phyloP scores from a whole-genome alignment of 202 grass and related monocot species.

The Miscanthus sacchariflorus region DNA sequence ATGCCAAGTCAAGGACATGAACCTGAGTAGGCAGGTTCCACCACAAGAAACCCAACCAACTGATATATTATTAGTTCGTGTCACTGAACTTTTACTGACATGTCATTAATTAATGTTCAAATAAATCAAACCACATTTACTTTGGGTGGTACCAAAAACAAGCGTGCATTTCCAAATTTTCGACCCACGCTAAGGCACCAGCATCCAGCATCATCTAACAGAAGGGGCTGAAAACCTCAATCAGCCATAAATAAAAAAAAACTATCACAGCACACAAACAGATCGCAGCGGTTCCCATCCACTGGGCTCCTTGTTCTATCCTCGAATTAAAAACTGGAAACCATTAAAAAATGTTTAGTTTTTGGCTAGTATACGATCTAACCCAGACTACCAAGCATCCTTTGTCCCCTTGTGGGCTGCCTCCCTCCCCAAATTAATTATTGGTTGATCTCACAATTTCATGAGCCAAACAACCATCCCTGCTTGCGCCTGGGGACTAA shows the following conservation, averaged over 20 bases:
- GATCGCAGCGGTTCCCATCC: constrained; percentile 43
- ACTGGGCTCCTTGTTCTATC: constrained; percentile 47
- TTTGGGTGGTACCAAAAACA: neutral
- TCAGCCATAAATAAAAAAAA: constrained; percentile 29
- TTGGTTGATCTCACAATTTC: constrained; percentile 71
- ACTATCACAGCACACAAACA: constrained; percentile 42
- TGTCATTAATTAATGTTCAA: neutral
- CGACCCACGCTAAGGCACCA: neutral
- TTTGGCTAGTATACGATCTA: constrained; percentile 45
- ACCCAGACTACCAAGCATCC: constrained; percentile 65
- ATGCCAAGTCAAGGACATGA: too few species aligned
- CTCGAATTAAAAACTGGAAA: constrained; percentile 35
- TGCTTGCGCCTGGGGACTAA: too few species aligned
- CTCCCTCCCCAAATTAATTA: constrained; percentile 62
- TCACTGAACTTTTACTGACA: neutral
- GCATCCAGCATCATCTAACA: neutral
- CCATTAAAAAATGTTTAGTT: constrained; percentile 16
- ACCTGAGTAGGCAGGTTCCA: too few species aligned
- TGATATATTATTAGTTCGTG: too few species aligned
- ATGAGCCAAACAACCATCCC: constrained; percentile 31
- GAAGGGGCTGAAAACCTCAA: constrained; percentile 52
- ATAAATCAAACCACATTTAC: neutral
- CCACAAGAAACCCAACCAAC: too few species aligned
- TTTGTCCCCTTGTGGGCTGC: constrained; percentile 51
- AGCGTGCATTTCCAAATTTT: neutral